These are phyloP conservation scores for Cercospora brassicicola DNA, from an alignment of 2,329 filamentous ascomycete genomes.

Conservation along the genomic window DNA sequence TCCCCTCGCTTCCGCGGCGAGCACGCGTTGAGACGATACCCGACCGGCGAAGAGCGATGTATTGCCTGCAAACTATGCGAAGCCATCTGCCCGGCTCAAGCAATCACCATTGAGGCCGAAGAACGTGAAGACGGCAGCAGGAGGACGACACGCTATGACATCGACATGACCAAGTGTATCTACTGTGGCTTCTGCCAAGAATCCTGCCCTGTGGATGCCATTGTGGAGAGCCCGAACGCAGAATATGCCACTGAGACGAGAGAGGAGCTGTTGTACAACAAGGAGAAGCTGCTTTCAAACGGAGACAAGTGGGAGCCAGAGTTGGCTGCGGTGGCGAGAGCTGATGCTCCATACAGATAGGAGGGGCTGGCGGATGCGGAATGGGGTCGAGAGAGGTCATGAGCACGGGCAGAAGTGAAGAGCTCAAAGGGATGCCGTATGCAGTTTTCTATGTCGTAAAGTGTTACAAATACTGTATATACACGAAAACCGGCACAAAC, in stretches of 20 bases:
- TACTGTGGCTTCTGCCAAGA: constrained; percentile 99
- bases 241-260: constrained; percentile 76
- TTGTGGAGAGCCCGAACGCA: constrained; percentile 72
- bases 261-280: constrained; percentile 97
- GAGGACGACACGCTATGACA: constrained; percentile 95
- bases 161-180: constrained; percentile 99
- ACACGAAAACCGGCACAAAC: neutral
- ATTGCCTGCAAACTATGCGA: constrained; percentile 99
- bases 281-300: constrained; percentile 64
- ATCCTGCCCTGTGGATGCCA: constrained; percentile 96
- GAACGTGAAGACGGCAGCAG: constrained; percentile 94
- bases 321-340: constrained; percentile 84
- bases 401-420: neutral
- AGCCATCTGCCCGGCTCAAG: constrained; percentile 94
- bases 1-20: constrained; percentile 97
- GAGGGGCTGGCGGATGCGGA: neutral
- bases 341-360: constrained; percentile 73
- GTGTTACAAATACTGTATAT: constrained; percentile 19
- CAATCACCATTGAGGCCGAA: constrained; percentile 98
- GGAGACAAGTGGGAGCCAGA: constrained; percentile 85
- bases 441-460: constrained; percentile 19
- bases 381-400: neutral
- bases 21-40: constrained; percentile 93
- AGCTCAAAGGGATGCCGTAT: neutral
- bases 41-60: constrained; percentile 95